Evolutionary conservation across 257 asterid species (phyloP).

Genomic region (Cordia subcordata): DNA sequence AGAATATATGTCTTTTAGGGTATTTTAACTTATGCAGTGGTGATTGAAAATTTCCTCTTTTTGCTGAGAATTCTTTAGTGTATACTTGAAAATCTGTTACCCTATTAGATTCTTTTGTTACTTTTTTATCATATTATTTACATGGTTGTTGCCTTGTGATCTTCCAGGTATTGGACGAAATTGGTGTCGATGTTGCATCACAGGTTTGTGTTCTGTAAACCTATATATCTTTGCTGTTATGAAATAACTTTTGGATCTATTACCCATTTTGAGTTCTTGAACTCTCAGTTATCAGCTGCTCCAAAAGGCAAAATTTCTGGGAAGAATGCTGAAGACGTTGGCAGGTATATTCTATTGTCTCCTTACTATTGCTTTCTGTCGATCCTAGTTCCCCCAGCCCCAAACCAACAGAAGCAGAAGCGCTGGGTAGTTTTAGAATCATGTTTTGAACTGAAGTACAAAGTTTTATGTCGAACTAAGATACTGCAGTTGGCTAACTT

Average conservation of each 20-base stretch:
- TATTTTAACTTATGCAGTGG: too few relatives aligned
- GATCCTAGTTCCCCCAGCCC: too few relatives aligned
- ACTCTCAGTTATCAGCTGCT: slow-evolving; percentile 75
- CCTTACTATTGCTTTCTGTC: not conserved
- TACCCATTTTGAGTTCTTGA: slow-evolving; percentile 10
- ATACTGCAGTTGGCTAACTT: too few relatives aligned
- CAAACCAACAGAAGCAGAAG: too few relatives aligned
- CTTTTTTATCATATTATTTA: slow-evolving; percentile 9
- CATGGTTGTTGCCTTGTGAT: slow-evolving; percentile 8
- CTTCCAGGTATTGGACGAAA: slow-evolving; percentile 87
- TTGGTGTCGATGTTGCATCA: slow-evolving; percentile 86
- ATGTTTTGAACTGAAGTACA: too few relatives aligned
- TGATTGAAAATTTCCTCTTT: too few relatives aligned
- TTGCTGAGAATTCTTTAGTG: too few relatives aligned
- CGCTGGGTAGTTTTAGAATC: too few relatives aligned
- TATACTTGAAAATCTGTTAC: too few relatives aligned
- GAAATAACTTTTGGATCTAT: not conserved
- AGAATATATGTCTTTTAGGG: too few relatives aligned
- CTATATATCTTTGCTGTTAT: not conserved
- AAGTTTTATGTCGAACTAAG: too few relatives aligned
- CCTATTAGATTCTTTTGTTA: not conserved
- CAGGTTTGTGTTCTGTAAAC: slow-evolving; percentile 51
- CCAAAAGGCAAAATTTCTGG: slow-evolving; percentile 87
- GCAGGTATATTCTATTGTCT: slow-evolving; percentile 44
- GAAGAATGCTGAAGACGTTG: slow-evolving; percentile 52